Base-by-base conservation (phyloP, 345 rosid genomes). In the Ceriops decandra region DNA sequence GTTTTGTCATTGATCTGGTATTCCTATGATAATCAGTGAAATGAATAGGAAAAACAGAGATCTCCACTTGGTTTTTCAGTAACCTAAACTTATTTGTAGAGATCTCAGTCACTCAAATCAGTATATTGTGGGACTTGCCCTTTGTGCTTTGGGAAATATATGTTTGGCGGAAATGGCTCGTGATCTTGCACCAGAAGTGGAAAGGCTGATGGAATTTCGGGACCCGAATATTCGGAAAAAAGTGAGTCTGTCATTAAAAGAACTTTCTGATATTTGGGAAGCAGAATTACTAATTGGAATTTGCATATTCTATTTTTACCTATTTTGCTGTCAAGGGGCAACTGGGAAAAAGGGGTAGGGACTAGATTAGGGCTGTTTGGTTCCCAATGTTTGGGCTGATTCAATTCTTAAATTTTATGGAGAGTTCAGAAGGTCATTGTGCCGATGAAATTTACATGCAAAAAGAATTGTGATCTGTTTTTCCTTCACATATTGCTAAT, bases 81-180 rank as follows among this genome's bases (percentile, higher is more conserved):
- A 68, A 52, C 88, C 97, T 92, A 90, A 87, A 87, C 81, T 68
- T 82, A 62, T 52, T 57, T 71, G 56, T 82, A 95, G 99, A 87
- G 99, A 95, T 82, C 98, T 95, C 72, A 92, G 92, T 76, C 99
- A 95, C 79, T 68, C 91, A 36, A 92, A 92, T 83, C 99, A 90
- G 88, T 92, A 95, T 71, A 87, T 90, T 69, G 97, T 95, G 75
- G 99, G 99, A 73, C 95, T 95, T 59, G 98, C 99, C 28, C 96
- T 95, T 76, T 95, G 99, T 90, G 99, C 99, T 81, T 83, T 95
- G 81, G 99, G 99, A 70, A 95, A 95, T 68, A 95, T 92, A 67
- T 92, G 97, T 68, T 95, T 98, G 10, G 98, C 98, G 28, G 98
- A 95, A 80, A 95, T 95, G 98, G 98, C 99, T n/a, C 95, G 97